These are phyloP conservation scores for Serendipita sp. DNA, from an alignment of 768 basidiomycete species.

Conservation along the genomic window DNA sequence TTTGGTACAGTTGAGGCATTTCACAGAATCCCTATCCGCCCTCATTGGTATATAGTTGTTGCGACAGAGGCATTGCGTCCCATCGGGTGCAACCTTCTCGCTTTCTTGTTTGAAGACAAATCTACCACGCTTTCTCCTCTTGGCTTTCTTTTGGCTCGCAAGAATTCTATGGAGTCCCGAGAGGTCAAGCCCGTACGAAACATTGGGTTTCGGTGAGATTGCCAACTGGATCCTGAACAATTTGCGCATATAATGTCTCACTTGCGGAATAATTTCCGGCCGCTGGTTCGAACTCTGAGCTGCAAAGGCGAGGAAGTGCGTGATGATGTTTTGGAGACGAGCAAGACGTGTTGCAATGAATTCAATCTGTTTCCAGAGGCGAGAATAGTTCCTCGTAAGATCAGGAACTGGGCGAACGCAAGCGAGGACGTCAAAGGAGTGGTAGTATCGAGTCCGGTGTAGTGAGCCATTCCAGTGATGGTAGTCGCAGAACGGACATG, in stretches of 20 bases:
- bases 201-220: constrained; percentile 65
- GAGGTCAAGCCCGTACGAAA: constrained; percentile 69
- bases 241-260: constrained; percentile 83
- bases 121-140: constrained; percentile 9
- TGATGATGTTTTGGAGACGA: constrained; percentile 55
- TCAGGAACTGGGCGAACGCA: constrained; percentile 74
- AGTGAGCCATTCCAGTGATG: constrained; percentile 83
- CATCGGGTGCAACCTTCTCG: constrained; percentile 8
- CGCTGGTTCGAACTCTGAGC: constrained; percentile 54
- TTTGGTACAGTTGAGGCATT: neutral
- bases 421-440: constrained; percentile 28
- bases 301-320: constrained; percentile 63
- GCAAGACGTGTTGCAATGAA: constrained; percentile 66
- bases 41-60: neutral
- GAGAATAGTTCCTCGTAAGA: constrained; percentile 60
- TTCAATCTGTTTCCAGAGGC: constrained; percentile 66
- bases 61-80: constrained; percentile 5
- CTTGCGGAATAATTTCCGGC: constrained; percentile 63
- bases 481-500: constrained; percentile 82
- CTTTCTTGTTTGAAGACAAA: constrained; percentile 9
- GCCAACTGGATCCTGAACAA: constrained; percentile 78
- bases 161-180: constrained; percentile 70
- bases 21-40: neutral
- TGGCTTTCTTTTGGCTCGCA: constrained; percentile 31
- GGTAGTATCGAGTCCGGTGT: constrained; percentile 67